These are phyloP conservation scores for Nemania sp. DNA, from an alignment of 2,329 filamentous ascomycete species.

Conservation along the genomic window DNA sequence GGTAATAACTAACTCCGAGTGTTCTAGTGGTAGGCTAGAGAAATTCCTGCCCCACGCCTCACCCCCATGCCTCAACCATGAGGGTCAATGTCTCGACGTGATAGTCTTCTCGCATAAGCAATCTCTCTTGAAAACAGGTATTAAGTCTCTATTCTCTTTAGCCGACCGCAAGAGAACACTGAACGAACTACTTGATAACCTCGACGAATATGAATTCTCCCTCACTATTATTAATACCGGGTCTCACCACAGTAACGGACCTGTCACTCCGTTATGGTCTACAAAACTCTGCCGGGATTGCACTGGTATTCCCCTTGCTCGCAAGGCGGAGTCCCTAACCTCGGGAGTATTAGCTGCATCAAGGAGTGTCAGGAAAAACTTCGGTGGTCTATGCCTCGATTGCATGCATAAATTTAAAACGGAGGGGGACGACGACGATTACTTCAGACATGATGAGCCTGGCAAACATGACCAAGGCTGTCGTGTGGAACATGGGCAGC, in stretches of 20 bases:
- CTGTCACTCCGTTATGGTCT: background rate
- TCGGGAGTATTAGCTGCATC: background rate
- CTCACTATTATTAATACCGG: background rate
- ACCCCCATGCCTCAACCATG: background rate
- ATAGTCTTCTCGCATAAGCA: background rate
- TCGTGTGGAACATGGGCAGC: constrained; percentile 10
- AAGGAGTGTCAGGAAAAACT: background rate
- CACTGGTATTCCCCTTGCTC: background rate
- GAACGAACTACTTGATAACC: background rate
- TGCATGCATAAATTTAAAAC: constrained; percentile 27
- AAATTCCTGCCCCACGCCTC: background rate
- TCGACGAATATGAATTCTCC: background rate
- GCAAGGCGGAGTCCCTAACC: background rate
- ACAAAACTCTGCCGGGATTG: background rate
- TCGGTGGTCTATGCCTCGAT: constrained; percentile 17
- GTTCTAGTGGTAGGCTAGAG: background rate
- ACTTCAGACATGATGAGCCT: constrained; percentile 9
- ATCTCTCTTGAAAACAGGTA: background rate
- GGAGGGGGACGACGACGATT: constrained; percentile 10
- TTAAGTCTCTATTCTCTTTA: background rate
- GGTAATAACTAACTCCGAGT: no score
- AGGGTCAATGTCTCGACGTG: background rate
- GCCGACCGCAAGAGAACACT: background rate
- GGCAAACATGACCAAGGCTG: background rate
- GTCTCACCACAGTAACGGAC: background rate